A percentile compares a stretch with the other conserved stretches of the same genome.
Evolutionary conservation across 148 eudicot genomes (phyloP).

Genomic region (Camellia sinensis): DNA sequence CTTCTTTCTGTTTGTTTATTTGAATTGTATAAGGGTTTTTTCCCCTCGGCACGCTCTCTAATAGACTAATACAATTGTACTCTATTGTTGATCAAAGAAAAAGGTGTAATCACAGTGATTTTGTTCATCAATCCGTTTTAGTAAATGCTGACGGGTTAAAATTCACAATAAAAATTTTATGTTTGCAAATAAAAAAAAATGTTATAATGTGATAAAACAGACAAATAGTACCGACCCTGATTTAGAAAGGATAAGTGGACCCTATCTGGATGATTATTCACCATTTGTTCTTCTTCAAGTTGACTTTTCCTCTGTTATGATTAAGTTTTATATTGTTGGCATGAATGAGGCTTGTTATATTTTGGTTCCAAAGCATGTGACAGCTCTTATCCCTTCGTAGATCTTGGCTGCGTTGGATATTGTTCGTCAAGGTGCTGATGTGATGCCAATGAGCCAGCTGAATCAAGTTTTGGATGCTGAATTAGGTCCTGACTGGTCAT

Average conservation of each 20-base stretch:
- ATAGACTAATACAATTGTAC: too few species aligned
- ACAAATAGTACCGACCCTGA: neutral
- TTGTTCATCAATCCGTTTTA: neutral
- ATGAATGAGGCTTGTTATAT: neutral
- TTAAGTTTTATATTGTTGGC: neutral
- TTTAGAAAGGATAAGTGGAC: neutral
- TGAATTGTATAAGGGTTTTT: too few species aligned
- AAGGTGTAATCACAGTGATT: neutral
- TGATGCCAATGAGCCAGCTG: constrained; percentile 92
- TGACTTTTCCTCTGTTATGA: neutral
- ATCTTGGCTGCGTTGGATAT: constrained; percentile 93
- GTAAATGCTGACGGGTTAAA: neutral
- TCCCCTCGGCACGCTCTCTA: too few species aligned
- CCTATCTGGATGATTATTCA: neutral
- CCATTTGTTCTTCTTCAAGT: neutral
- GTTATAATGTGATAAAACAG: too few species aligned
- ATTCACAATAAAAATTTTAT: neutral
- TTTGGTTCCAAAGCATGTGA: constrained; percentile 3
- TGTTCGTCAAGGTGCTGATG: constrained; percentile 99
- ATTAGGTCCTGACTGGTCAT: constrained; percentile 80
- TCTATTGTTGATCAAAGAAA: neutral
- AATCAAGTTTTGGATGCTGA: constrained; percentile 89
- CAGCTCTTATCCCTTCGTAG: constrained; percentile 34
- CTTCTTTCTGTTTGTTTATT: too few species aligned
- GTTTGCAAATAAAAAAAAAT: neutral